phyloP scores from a whole-genome alignment of 1,139 yeast species.

The Spathaspora sp. region DNA sequence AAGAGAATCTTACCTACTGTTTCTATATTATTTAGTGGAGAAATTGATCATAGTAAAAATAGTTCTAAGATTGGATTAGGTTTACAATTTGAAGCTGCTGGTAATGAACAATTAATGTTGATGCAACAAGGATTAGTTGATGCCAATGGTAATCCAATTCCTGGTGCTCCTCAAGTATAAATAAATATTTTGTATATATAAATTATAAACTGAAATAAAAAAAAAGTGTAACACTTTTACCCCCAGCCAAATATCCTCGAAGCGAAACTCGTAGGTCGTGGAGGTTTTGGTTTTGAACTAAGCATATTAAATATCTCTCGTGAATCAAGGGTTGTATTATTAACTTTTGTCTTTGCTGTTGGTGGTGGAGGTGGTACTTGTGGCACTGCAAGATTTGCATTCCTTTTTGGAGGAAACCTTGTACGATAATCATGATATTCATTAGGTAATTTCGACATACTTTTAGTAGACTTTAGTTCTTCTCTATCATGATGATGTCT shows the following conservation, averaged over 20 bases:
- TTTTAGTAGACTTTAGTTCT: constrained; percentile 16
- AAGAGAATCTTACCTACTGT: constrained; percentile 92
- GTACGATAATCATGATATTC: background rate
- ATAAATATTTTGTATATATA: constrained; percentile 6
- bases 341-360: background rate
- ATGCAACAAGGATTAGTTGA: constrained; percentile 79
- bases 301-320: constrained; percentile 25
- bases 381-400: background rate
- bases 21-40: constrained; percentile 83
- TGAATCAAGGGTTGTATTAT: constrained; percentile 11
- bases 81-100: constrained; percentile 91
- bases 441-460: constrained; percentile 18
- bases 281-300: constrained; percentile 12
- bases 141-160: constrained; percentile 81
- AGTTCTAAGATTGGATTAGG: constrained; percentile 89
- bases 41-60: constrained; percentile 86
- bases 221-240: background rate
- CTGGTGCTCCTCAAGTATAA: constrained; percentile 58
- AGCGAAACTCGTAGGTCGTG: constrained; percentile 16
- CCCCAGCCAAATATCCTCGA: constrained; percentile 40
- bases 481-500: constrained; percentile 13
- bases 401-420: background rate
- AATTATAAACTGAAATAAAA: background rate
- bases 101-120: constrained; percentile 79
- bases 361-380: constrained; percentile 1